Evolutionary conservation across 2,329 filamentous ascomycete species (phyloP).

Genomic region (Fusarium longipes): DNA sequence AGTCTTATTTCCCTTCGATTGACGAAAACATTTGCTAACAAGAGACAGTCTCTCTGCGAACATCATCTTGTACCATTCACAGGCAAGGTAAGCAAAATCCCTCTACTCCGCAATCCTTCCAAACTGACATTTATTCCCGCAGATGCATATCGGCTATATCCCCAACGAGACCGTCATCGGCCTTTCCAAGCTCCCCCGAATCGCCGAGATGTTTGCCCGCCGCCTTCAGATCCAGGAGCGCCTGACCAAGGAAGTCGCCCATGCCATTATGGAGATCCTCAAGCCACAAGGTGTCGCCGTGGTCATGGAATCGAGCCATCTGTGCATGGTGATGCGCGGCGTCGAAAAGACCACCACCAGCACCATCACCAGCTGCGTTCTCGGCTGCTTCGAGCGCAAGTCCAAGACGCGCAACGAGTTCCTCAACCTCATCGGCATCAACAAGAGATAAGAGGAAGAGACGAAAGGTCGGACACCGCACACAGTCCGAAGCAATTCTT

Average conservation of each 20-base stretch:
- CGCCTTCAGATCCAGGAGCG: slow-evolving; percentile 96
- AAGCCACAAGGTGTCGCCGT: slow-evolving; percentile 95
- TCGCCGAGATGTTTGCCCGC: slow-evolving; percentile 96
- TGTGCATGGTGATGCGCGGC: slow-evolving; percentile 99
- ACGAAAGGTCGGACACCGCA: neutral
- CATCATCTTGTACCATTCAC: slow-evolving; percentile 97
- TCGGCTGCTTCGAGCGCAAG: slow-evolving; percentile 93
- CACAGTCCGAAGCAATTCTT: slow-evolving; percentile 19
- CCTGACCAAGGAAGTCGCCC: slow-evolving; percentile 93
- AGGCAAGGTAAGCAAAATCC: slow-evolving; percentile 75
- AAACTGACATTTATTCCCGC: slow-evolving; percentile 14
- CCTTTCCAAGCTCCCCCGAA: slow-evolving; percentile 92
- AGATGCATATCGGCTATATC: slow-evolving; percentile 99
- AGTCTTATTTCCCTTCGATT: neutral
- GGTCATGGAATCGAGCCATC: slow-evolving; percentile 95
- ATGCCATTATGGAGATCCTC: slow-evolving; percentile 91
- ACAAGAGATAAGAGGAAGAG: slow-evolving; percentile 58
- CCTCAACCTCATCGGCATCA: slow-evolving; percentile 78
- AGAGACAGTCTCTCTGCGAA: slow-evolving; percentile 81
- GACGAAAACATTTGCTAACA: neutral
- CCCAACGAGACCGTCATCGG: slow-evolving; percentile 91
- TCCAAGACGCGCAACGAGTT: slow-evolving; percentile 98
- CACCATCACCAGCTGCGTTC: slow-evolving; percentile 95
- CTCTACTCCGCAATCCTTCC: slow-evolving; percentile 1
- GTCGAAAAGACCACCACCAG: slow-evolving; percentile 89